Percentiles rank a stretch among this genome's conserved stretches.
phyloP scores from a whole-genome alignment of 2,329 filamentous ascomycete species.

The Teratosphaeria nubilosa region DNA sequence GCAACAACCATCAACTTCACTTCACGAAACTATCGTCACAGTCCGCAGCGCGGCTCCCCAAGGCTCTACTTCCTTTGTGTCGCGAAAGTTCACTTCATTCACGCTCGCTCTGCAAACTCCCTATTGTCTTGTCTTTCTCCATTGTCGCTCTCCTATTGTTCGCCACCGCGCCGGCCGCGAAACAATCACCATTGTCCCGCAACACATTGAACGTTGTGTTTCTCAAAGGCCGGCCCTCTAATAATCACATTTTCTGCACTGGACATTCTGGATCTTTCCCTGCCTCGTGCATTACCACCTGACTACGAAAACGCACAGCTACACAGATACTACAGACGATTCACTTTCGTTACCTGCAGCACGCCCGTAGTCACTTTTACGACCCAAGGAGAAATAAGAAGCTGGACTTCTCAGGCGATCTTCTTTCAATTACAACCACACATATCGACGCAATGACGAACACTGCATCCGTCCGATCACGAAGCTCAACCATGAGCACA shows the following conservation, averaged over 20 bases:
- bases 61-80: constrained; percentile 4
- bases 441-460: background rate
- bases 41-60: background rate
- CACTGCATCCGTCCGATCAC: background rate
- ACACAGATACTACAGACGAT: background rate
- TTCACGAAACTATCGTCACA: constrained; percentile 1
- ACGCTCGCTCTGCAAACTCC: background rate
- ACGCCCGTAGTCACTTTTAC: background rate
- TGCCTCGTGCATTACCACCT: background rate
- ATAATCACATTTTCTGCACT: background rate
- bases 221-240: background rate
- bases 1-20: constrained; percentile 1
- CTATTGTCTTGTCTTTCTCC: constrained; percentile 1
- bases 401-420: constrained; percentile 1
- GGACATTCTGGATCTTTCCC: background rate
- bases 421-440: background rate
- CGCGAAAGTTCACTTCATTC: background rate
- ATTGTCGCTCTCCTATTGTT: constrained; percentile 1
- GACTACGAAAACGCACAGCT: background rate
- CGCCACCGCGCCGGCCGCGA: constrained; percentile 5
- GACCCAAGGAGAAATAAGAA: background rate
- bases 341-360: background rate
- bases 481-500: constrained; percentile 1
- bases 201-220: background rate
- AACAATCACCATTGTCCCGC: background rate